Evolutionary conservation across 257 asterid species (phyloP), one percentile per base, ranked within the genome.

Genomic region (Capsicum rhomboideum): DNA sequence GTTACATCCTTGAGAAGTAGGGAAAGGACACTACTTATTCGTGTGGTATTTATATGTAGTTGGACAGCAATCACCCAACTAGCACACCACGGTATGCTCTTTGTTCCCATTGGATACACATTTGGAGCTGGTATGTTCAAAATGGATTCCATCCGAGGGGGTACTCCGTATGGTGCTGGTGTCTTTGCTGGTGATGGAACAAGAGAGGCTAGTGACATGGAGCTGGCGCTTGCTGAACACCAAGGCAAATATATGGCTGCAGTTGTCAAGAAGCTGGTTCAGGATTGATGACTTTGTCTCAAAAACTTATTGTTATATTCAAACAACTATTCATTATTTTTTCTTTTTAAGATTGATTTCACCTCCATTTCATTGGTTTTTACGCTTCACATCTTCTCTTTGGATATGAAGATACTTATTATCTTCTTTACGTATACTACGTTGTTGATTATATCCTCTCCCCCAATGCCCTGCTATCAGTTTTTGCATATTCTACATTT

Each of bases 51-150:
- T 44, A 8, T 31, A 17, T 66, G 85, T 83, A 94, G 98, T 77
- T 92, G 97, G 97, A 92, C 97, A 1, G 95, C 97, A 52, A 91
- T 94, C 82, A 92, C 97, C 14, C 98, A 94, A 71, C 86, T 93
- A 80, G 97, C 94, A 83, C 95, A 90, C 82, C 98, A 94, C 13
- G 98, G 98, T 10, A 92, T 93, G 98, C 90, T 94, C 11, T 94
- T 91, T 86, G 95, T 94, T 84, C 98, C 97, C 11, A 90, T 94
- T 28, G 98, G 95, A 5, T 92, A 93, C 89, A 93, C 97, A 11
- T 94, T 94, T 84, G 98, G 95, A 54, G 97, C 96, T 1, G 96
- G 93, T 31, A 93, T 92, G 97, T 94, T 93, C 89, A 93, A 90
- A 83, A 89, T 92, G 95, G 94, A 93, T 80, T 88, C 92, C 40